Conservation (phyloP, 1,284 basidiomycete species). For the Xerocomus minutiporus region DNA sequence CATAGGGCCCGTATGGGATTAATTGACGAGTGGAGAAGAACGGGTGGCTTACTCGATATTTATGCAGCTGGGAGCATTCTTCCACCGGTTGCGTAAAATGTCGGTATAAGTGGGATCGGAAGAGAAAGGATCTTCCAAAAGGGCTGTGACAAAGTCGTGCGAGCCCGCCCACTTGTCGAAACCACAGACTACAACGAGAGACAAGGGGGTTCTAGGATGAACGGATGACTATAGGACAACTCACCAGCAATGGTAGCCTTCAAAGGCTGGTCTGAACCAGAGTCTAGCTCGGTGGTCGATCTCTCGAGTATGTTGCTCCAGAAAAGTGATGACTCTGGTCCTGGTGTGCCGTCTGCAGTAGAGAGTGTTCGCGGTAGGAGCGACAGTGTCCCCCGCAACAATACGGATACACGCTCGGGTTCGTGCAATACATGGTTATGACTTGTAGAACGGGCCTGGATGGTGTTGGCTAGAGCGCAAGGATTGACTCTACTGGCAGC, state of each 20-base stretch:
- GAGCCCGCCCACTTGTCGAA: conserved; percentile 48
- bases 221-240: conserved; percentile 19
- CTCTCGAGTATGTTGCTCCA: conserved; percentile 40
- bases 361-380: conserved; percentile 40
- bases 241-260: conserved; percentile 46
- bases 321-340: conserved; percentile 29
- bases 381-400: conserved; percentile 39
- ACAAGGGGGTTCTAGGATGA: neutral
- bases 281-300: conserved; percentile 35
- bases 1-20: neutral
- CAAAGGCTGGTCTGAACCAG: conserved; percentile 14
- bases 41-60: conserved; percentile 41
- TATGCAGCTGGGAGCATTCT: conserved; percentile 28
- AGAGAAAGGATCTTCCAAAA: conserved; percentile 64
- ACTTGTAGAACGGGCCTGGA: neutral
- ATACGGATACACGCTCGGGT: conserved; percentile 19
- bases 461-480: neutral
- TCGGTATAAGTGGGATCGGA: conserved; percentile 42
- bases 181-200: conserved; percentile 45
- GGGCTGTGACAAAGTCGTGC: conserved; percentile 56
- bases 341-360: conserved; percentile 4
- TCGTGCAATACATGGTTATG: neutral
- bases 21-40: neutral
- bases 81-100: conserved; percentile 45
- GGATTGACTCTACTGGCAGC: neutral